Evolutionary conservation across 352 stramenopile genomes (phyloP), one percentile per base, ranked within the genome.

Genomic region (Phytophthora megakarya): DNA sequence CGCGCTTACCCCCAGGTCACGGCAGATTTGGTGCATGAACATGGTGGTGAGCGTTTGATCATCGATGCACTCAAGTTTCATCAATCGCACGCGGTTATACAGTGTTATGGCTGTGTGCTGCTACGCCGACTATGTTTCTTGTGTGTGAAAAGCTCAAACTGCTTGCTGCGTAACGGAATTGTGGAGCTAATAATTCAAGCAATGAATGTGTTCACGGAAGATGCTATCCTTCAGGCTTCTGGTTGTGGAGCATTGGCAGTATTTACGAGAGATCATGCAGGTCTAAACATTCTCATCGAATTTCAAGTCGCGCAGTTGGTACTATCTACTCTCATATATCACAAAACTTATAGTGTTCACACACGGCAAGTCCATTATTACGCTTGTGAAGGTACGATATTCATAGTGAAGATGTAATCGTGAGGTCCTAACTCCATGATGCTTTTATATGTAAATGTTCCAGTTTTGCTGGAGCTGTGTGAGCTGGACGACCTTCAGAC

Each of bases 301-400:
- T 77, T 78, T 19, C 75, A 74, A 51, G 73, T 90, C 8, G 72
- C 80, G 10, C 67, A 88, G 22, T 52, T 91, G 30, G 82, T 94
- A 22, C 59, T 94, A 25, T 70, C 80, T 11, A 90, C 83, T 9
- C 71, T 92, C 30, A 72, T 88, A n/a, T 80, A 78, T 32, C 86
- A 95, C 73, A 90, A 93, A 57, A 78, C 77, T 0, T 92, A 93
- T 58, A 92, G 82, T 46, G 80, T 93, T 4, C 84, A 95, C 70
- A 93, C 86, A 2, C 82, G 86, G 0, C 86, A 95, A 68, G 84
- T 95, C 13, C 84, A 93, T 43, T 95, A 90, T 70, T 93, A 93
- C 52, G 83, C 81, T 1, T 88, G 78, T 32, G 84, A 95, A 89
- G 81, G 79, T 88, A 72, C 42, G 30, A 12, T 39, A 5, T 23